Base-by-base conservation (phyloP, 2,329 filamentous ascomycete species). In the Zasmidium angulare region DNA sequence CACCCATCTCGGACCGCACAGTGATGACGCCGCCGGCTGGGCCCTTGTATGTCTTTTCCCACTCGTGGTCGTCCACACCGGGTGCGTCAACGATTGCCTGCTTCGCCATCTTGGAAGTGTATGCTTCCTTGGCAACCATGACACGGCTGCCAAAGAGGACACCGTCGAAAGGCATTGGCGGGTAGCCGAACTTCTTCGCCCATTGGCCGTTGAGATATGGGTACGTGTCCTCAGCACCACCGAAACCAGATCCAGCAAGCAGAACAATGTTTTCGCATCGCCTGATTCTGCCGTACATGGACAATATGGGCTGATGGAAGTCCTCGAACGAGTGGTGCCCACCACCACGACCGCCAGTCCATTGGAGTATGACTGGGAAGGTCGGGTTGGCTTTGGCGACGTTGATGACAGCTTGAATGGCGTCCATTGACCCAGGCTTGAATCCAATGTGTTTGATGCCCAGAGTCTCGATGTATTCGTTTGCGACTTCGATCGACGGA, bases 1-100 rank as follows among this genome's bases (percentile, higher is more conserved):
- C 95, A 49, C 95, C 96, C 96, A 99, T 99, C 79, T 99, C 95
- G 1, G 95, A 99, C 65, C 92, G 87, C 51, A 99, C 95, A 24
- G 95, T 99, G 70, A 99, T 93, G 64, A 99, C 87, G 74, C 95
- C 95, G 70, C 95, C 95, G 58, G 93, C 89, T 23, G 92, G 84
- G 19, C 90, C 91, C 79, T 93, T 91, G 81, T 96, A 96, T 3
- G 91, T 96, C 78, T 93, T 88, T 78, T 96, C 92, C 93, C 93
- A 97, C 66, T 93, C 84, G 62, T 75, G 76, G 71, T 97, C 92
- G 53, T 89, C 89, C 36, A 96, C 81, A 74, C 93, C 93, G 61
- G 87, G 85, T 2, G 93, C 91, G 62, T 93, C 90, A 43, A 90
- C 88, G 69, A 97, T 97, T 40, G 92, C 91, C 77, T 95, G 86